Evolutionary conservation across 345 rosid species (phyloP).

Genomic region (Corchorus capsularis): DNA sequence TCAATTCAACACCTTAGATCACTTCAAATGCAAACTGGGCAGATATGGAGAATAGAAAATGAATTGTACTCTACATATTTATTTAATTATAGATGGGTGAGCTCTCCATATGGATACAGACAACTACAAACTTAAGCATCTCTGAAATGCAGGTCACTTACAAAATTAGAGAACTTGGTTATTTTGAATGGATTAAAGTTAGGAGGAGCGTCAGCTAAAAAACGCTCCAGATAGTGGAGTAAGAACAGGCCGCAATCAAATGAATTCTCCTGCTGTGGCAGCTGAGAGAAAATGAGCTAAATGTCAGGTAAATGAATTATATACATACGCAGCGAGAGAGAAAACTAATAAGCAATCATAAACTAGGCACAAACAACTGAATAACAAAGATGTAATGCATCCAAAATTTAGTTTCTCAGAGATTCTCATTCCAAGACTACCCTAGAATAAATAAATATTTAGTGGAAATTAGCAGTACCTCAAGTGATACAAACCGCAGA

Average conservation of each 20-base stretch:
- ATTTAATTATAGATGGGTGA: background rate
- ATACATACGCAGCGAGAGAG: slow-evolving; percentile 16
- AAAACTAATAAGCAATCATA: background rate
- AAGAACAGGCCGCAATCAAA: slow-evolving; percentile 96
- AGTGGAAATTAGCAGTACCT: slow-evolving; percentile 51
- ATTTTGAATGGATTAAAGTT: slow-evolving; percentile 77
- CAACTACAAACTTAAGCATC: background rate
- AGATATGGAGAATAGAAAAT: background rate
- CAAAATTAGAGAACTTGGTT: slow-evolving; percentile 65
- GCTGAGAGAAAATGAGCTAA: slow-evolving; percentile 47
- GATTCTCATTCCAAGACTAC: slow-evolving; percentile 3
- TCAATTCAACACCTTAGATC: slow-evolving; percentile 10
- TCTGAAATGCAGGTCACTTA: slow-evolving; percentile 48
- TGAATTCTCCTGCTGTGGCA: slow-evolving; percentile 98
- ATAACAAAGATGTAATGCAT: background rate
- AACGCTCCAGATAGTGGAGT: slow-evolving; percentile 91
- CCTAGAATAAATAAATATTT: slow-evolving; percentile 16
- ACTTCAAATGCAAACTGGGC: background rate
- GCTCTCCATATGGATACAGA: background rate
- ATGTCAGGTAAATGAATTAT: slow-evolving; percentile 32
- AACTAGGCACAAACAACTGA: background rate
- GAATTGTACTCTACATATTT: background rate
- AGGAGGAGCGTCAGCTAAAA: slow-evolving; percentile 79
- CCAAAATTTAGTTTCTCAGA: background rate
- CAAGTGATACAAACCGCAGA: slow-evolving; percentile 89